These are phyloP conservation scores for Lonicera japonica DNA, from an alignment of 129 eudicot genomes.

Conservation along the genomic window DNA sequence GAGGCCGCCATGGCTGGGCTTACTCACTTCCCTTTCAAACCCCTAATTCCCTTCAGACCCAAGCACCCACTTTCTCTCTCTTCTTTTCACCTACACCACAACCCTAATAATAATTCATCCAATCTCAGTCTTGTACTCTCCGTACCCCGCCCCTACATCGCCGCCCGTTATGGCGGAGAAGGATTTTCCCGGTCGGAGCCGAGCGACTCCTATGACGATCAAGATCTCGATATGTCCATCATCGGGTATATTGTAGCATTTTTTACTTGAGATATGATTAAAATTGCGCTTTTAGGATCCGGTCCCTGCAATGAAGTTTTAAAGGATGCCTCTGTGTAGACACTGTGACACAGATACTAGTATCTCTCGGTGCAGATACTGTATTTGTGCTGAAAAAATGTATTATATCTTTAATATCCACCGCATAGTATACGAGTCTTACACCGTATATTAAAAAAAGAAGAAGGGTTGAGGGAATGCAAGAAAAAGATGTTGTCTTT, in stretches of 20 bases:
- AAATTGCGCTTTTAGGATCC: too few species aligned
- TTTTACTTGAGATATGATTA: too few species aligned
- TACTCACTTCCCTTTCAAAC: constrained; percentile 38
- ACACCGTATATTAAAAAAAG: too few species aligned
- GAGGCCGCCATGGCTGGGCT: constrained; percentile 39
- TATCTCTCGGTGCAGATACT: too few species aligned
- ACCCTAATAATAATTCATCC: constrained; percentile 14
- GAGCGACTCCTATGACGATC: constrained; percentile 31
- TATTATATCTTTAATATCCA: too few species aligned
- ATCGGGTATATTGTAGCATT: constrained; percentile 38
- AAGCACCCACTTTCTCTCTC: constrained; percentile 10
- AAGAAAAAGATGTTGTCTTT: too few species aligned
- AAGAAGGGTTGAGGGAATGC: too few species aligned
- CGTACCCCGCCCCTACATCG: constrained; percentile 15
- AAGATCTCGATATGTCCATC: constrained; percentile 48
- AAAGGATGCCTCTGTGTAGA: too few species aligned
- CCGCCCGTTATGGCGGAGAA: constrained; percentile 31
- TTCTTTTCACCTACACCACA: constrained; percentile 1
- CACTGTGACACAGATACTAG: too few species aligned
- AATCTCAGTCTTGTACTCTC: constrained; percentile 4
- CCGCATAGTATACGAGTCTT: too few species aligned
- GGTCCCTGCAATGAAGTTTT: too few species aligned
- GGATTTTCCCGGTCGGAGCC: constrained; percentile 2
- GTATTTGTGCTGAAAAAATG: too few species aligned
- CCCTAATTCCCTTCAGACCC: constrained; percentile 4